Evolutionary conservation across 169 alveolate species (phyloP).

Genomic region (Sarcocystis neurona): DNA sequence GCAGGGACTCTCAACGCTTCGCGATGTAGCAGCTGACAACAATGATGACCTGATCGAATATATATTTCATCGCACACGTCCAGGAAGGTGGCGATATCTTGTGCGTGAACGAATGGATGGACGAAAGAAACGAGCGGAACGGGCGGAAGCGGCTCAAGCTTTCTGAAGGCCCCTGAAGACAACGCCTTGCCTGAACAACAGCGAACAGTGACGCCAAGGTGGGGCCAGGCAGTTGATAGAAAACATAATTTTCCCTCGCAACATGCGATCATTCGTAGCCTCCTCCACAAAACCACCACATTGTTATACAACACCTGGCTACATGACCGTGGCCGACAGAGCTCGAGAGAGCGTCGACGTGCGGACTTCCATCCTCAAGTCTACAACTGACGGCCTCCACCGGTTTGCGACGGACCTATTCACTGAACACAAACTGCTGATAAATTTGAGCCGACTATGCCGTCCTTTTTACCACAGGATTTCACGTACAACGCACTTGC

Average conservation of each 20-base stretch:
- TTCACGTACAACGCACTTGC: neutral
- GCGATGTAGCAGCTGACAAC: constrained; percentile 58
- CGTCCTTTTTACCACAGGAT: too few species aligned
- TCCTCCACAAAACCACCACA: too few species aligned
- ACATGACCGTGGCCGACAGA: too few species aligned
- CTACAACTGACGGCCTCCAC: too few species aligned
- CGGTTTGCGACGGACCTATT: too few species aligned
- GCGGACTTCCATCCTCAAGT: too few species aligned
- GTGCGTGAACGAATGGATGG: neutral
- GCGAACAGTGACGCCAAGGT: neutral
- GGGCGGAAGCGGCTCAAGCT: neutral
- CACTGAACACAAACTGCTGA: too few species aligned
- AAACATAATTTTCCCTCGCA: too few species aligned
- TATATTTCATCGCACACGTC: constrained; percentile 14
- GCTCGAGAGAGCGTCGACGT: too few species aligned
- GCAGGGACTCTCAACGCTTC: constrained; percentile 35
- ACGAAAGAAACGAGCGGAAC: neutral
- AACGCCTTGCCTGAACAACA: neutral
- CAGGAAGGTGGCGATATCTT: neutral
- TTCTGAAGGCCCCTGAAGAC: neutral
- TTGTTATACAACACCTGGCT: too few species aligned
- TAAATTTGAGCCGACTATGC: too few species aligned
- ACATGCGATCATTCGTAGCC: too few species aligned
- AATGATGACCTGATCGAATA: constrained; percentile 57
- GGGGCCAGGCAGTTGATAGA: neutral